Evolutionary conservation across 2,329 filamentous ascomycete species (phyloP), one percentile per base, ranked within the genome.

Genomic region (Basipetospora sp.): DNA sequence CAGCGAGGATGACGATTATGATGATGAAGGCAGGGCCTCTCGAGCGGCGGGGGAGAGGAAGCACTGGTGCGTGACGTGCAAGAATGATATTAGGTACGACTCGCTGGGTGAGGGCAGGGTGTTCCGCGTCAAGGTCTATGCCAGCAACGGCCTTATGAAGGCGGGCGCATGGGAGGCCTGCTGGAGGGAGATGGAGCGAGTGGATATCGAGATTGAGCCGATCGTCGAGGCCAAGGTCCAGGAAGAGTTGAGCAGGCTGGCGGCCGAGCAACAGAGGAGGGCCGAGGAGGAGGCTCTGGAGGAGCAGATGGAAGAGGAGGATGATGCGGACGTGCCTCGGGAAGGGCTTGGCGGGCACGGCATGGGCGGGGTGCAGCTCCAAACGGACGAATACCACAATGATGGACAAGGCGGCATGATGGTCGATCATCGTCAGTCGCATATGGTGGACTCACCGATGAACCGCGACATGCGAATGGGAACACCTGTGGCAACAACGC

Each of bases 101-200:
- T 58, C 64, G 29, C 66, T 69, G 3, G 70, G 68, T 2, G 51
- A 59, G 4, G 58, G 63, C 40, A 72, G 69, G 48, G 65, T 76
- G 34, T 90, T 84, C 65, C 71, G 77, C 20, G 69, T 96, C 54
- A 90, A 86, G 52, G 78, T 96, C 1, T 98, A 88, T 51, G 90
- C 90, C 1, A 88, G 86, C 37, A 98, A 96, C 55, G 90, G 90
- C 0, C 63, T 96, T 34, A 93, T 98, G 84, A 74, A 77, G 41
- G 78, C 84, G 4, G 85, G 85, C 0, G 88, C 90, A 0, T 98
- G 90, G 90, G 74, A 74, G 4, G 87, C 87, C 2, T 88, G 84
- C 41, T 98, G 88, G 88, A 81, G 75, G 47, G 88, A 96, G 57
- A 98, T 98, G 90, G 90, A 98, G 59, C 74, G 88, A n/a, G 84